Evolutionary conservation across 257 asterid species (phyloP).

Genomic region (Lycium barbarum): DNA sequence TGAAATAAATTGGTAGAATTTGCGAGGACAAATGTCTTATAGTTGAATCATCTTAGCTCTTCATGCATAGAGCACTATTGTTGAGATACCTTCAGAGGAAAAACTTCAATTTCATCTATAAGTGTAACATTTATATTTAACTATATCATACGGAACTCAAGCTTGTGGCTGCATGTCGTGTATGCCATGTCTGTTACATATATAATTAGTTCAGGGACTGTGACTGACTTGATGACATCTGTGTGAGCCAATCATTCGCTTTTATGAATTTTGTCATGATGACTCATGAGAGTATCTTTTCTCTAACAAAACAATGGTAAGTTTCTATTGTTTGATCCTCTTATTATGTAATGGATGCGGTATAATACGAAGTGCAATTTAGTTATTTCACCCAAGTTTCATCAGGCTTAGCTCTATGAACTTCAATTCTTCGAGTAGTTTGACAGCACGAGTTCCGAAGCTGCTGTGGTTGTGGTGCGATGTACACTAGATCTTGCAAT

Average conservation of each 20-base stretch:
- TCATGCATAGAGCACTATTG: not conserved
- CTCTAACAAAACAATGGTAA: not conserved
- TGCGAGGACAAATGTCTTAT: not conserved
- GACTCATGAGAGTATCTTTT: not conserved
- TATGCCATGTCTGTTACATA: not conserved
- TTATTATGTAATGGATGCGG: not conserved
- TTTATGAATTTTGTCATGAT: not conserved
- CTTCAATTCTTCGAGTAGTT: conserved; percentile 4
- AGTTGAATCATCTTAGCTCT: not conserved
- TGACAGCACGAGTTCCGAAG: not conserved
- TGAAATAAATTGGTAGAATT: not conserved
- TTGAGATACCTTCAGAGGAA: not conserved
- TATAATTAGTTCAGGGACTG: not conserved
- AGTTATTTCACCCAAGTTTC: not conserved
- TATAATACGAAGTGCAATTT: not conserved
- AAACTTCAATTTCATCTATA: not conserved
- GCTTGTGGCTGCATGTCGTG: not conserved
- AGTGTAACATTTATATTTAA: not conserved
- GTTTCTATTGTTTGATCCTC: not conserved
- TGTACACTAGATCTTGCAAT: not conserved
- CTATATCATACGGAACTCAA: not conserved
- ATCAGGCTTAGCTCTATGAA: not conserved
- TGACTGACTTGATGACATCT: not conserved
- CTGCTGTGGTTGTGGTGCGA: not conserved
- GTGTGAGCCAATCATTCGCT: not conserved